phyloP scores from a whole-genome alignment of 371 early-diverging fungal genomes.

The Lichtheimia hyalospora region DNA sequence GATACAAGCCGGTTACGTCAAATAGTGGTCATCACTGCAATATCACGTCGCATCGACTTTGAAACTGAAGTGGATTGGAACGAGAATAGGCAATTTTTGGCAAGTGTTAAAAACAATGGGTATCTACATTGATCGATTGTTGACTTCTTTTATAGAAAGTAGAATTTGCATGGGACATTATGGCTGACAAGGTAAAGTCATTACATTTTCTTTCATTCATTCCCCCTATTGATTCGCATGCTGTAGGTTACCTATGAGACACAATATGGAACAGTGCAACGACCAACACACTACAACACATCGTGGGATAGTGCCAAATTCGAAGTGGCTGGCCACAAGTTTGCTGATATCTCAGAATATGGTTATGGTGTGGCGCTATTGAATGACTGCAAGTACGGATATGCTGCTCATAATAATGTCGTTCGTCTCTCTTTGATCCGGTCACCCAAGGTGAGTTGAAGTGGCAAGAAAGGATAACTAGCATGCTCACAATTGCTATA shows the following conservation, averaged over 20 bases:
- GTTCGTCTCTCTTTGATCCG: slow-evolving; percentile 86
- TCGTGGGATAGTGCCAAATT: slow-evolving; percentile 88
- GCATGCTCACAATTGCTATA: neutral
- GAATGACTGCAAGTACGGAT: slow-evolving; percentile 93
- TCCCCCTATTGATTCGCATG: neutral
- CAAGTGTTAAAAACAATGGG: slow-evolving; percentile 15
- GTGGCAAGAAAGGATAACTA: neutral
- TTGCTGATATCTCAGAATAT: slow-evolving; percentile 92
- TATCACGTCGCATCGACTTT: slow-evolving; percentile 82
- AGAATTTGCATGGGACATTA: slow-evolving; percentile 87
- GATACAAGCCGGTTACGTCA: slow-evolving; percentile 70
- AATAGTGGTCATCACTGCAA: slow-evolving; percentile 68
- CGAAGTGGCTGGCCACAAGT: slow-evolving; percentile 83
- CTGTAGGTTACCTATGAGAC: slow-evolving; percentile 89
- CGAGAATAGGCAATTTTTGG: slow-evolving; percentile 84
- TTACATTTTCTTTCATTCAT: too few species aligned
- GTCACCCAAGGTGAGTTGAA: slow-evolving; percentile 81
- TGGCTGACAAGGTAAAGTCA: slow-evolving; percentile 60
- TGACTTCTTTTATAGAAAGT: slow-evolving; percentile 67
- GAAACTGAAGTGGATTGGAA: slow-evolving; percentile 90
- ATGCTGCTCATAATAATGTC: slow-evolving; percentile 77
- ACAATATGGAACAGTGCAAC: slow-evolving; percentile 87
- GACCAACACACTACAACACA: slow-evolving; percentile 95
- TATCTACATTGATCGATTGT: neutral
- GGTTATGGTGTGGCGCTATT: slow-evolving; percentile 92